phyloP scores from a whole-genome alignment of 108 stramenopile species.

The Cyclotella atomus region DNA sequence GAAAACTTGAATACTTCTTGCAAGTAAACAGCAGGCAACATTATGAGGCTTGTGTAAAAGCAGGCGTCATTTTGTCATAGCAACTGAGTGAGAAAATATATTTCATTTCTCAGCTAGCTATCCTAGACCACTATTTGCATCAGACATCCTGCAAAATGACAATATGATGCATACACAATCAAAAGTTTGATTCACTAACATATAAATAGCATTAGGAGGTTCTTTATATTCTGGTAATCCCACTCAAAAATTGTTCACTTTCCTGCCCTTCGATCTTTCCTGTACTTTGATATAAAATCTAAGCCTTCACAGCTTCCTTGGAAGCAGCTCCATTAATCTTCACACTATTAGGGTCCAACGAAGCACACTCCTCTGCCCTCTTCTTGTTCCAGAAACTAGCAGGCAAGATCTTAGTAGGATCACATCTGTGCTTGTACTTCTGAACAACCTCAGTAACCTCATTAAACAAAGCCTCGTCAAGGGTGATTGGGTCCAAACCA shows the following conservation, averaged over 20 bases:
- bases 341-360: slow-evolving; percentile 72
- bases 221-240: no score
- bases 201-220: no score
- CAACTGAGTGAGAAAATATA: background rate
- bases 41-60: slow-evolving; percentile 36
- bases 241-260: background rate
- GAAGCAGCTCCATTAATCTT: slow-evolving; percentile 52
- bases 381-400: slow-evolving; percentile 97
- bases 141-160: no score
- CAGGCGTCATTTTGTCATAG: slow-evolving; percentile 26
- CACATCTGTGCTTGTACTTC: slow-evolving; percentile 94
- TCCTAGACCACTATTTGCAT: no score
- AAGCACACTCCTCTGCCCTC: slow-evolving; percentile 84
- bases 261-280: background rate
- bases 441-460: slow-evolving; percentile 95
- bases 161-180: no score
- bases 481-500: slow-evolving; percentile 92
- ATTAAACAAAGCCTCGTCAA: slow-evolving; percentile 89
- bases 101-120: no score
- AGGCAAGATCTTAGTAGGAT: slow-evolving; percentile 92
- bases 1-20: slow-evolving; percentile 49
- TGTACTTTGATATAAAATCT: no score
- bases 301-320: slow-evolving; percentile 1
- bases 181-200: no score
- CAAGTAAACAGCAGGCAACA: slow-evolving; percentile 26